Evolutionary conservation across 2,329 filamentous ascomycete species (phyloP), one percentile per base, ranked within the genome.

Genomic region (Fusarium subtropicale): DNA sequence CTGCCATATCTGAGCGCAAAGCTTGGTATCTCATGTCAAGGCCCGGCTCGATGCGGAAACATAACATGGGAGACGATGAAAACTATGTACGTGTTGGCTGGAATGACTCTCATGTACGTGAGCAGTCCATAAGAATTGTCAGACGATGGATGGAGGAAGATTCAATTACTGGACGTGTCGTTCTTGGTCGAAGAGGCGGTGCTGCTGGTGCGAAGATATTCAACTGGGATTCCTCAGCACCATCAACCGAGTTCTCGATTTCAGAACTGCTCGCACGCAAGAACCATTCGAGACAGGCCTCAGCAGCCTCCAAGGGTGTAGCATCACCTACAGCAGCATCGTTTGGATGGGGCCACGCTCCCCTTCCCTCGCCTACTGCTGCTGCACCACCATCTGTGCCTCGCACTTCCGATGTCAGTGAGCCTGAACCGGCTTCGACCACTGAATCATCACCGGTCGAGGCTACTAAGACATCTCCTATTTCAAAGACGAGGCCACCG

Each of bases 101-200:
- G 89, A 67, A 74, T 6, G 78, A 81, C n/a, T 90, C 88, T 0
- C 77, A 82, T 9, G 78, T 88, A 3, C 86, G 86, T 26, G 76
- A 78, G 15, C 83, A 87, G 11, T 87, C 85, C 2, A 81, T 88
- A 61, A 83, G 85, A 59, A 87, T 88, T 41, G 88, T 91, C 20
- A 82, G 86, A 28, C 83, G 87, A 28, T 91, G 89, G 89, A 88
- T 90, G 83, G 87, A 90, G 69, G 86, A 90, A 70, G 88, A 89
- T 69, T 86, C 86, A 0, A 85, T 87, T 30, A 81, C 85, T 3
- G 86, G 87, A 2, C 83, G 84, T n/a, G 75, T 78, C 9, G 75
- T 79, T 26, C 72, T 79, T 5, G 79, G 81, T 1, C 77, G 80
- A 47, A 78, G 81, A 18, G 73, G 74, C 1, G 79, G 77, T 2